Evolutionary conservation across 2,329 filamentous ascomycete species (phyloP), one percentile per base, ranked within the genome.

Genomic region (Hypoxylon sp.): DNA sequence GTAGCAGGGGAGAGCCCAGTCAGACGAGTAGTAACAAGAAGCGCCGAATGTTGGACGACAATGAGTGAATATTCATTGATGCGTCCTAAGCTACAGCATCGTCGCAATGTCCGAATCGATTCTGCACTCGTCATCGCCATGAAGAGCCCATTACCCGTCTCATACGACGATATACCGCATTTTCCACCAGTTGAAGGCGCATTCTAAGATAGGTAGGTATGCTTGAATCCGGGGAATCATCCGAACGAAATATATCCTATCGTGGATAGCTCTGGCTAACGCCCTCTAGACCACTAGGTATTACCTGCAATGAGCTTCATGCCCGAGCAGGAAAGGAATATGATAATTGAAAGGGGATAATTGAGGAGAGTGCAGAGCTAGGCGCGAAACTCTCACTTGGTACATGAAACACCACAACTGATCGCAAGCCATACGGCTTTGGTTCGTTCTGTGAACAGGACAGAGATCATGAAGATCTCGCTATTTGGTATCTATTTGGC

Each of bases 21-120:
- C 21, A 24, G 7, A 24, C 17, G n/a, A 35, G 24, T 31, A 29
- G 47, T 24, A 54, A 48, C n/a, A 65, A 29, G 35, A 72, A 70
- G 50, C 69, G 65, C 2, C 62, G 67, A 19, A 65, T 62, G 67
- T 21, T 63, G 10, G 69, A 66, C 6, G 69, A 71, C 31, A 59
- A 68, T 11, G 62, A 50, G 35, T 50, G 35, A 50, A 29, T 17
- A 27, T 3, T 50, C 55, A 27, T 4, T 21, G 17, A 39, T 2
- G 7, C 7, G n/a, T 31, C n/a, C 4, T 10, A 15, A 48, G 21
- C 29, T 15, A 24, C 21, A 58, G 24, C 8, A 32, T 17, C 27
- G 17, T 52, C 27, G 29, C 35, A 7, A 7, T 42, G n/a, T 8
- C 37, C 5, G 37, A 17, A 2, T 17, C 8, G 6, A 19, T n/a